Evolutionary conservation across 441 rosid species (phyloP), one percentile per base, ranked within the genome.

Genomic region (Erodium moschatum): DNA sequence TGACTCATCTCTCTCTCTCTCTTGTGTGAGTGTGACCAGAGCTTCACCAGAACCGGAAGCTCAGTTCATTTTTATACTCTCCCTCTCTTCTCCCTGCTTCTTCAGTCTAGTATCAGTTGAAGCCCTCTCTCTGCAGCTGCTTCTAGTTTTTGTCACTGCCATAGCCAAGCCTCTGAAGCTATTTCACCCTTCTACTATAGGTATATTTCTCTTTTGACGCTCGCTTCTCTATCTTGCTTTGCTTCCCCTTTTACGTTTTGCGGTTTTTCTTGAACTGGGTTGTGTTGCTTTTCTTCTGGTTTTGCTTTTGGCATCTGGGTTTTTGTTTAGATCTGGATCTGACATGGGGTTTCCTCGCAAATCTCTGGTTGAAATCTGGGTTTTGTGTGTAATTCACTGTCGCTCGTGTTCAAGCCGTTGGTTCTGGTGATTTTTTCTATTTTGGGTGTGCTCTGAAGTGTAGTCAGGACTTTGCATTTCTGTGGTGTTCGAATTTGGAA

Each of bases 171-270:
- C 68, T 42, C 31, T 54, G 61, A 29, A 58, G 38, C 13, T 65
- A 21, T 69, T 50, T 71, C 54, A 69, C 77, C 69, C 69, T 52
- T 80, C 76, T 68, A 72, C 62, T 61, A 63, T 15, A 67, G 78
- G 82, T 81, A 68, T 66, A 54, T 73, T 21, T 40, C 27, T 12
- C 70, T 60, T 35, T 35, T 4, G 42, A 35, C 8, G 42, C 7
- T 35, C 42, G 5, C 64, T 58, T 31, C 19, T 48, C 60, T 60
- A 1, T 64, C 42, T 64, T 69, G 11, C 5, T 12, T 66, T 65
- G 56, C 3, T 33, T 12, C 11, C 52, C 13, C 52, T 46, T 3
- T 12, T 29, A 68, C 70, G 67, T 48, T 12, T 48, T 11, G 56
- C 56, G 56, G n/a, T 48, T 48, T 48, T 48, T 48, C 56, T 13